These are phyloP conservation scores for Luffa acutangula DNA, from an alignment of 306 rosid genomes.

Conservation along the genomic window DNA sequence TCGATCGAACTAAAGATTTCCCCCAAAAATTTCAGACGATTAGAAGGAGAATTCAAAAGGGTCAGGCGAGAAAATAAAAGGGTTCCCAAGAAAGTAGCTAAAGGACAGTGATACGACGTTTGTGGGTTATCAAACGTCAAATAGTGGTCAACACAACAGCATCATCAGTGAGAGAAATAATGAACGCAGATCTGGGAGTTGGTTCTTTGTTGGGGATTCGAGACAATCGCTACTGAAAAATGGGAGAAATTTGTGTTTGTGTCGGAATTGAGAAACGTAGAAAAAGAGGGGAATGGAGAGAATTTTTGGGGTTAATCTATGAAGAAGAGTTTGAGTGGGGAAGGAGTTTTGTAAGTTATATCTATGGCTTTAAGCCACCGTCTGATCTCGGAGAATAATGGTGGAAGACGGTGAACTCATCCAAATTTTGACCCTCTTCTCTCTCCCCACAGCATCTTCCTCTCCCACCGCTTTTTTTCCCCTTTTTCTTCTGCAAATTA, in stretches of 20 bases:
- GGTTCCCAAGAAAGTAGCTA: neutral
- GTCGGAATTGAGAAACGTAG: neutral
- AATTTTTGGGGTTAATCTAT: neutral
- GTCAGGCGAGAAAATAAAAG: neutral
- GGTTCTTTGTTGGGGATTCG: neutral
- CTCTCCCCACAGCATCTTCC: neutral
- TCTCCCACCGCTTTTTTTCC: neutral
- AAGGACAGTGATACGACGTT: neutral
- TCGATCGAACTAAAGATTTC: neutral
- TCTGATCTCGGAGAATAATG: neutral
- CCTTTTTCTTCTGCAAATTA: neutral
- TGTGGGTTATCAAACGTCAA: neutral
- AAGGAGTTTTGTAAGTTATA: neutral
- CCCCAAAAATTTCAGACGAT: neutral
- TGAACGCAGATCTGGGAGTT: neutral
- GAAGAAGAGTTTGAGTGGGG: neutral
- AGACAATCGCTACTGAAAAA: neutral
- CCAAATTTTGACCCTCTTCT: neutral
- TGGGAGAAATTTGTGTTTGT: neutral
- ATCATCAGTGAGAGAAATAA: neutral
- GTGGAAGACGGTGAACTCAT: neutral
- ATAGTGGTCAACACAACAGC: neutral
- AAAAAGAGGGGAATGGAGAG: neutral
- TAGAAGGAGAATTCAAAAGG: neutral
- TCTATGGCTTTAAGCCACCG: neutral